Evolutionary conservation across 192 early-diverging fungal species (phyloP).

Genomic region (Backusella parvicylindrica): DNA sequence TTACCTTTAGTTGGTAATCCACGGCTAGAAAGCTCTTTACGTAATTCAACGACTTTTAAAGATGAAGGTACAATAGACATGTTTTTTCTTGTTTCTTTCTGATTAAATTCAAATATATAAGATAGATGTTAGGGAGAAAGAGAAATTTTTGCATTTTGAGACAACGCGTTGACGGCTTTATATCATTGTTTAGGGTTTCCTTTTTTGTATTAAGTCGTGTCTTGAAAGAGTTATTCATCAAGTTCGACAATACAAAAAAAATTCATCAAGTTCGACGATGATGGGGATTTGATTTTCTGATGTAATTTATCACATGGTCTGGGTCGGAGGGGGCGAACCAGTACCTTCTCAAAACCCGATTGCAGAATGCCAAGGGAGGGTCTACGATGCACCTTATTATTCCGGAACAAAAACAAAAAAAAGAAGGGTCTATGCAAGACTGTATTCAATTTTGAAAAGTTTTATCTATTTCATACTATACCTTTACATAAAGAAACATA

Average conservation of each 20-base stretch:
- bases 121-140: not conserved
- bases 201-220: not conserved
- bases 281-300: not conserved
- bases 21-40: conserved; percentile 50
- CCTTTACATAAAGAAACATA: too few relatives aligned
- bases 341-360: not conserved
- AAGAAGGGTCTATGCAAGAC: not conserved
- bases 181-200: not conserved
- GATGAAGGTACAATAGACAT: conserved; percentile 17
- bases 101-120: not conserved
- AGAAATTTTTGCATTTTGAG: not conserved
- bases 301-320: not conserved
- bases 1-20: conserved; percentile 56
- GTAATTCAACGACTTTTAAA: conserved; percentile 30
- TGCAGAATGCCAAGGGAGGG: not conserved
- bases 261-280: not conserved
- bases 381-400: not conserved
- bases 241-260: too few relatives aligned
- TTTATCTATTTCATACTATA: not conserved
- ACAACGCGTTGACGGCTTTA: not conserved
- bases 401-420: not conserved
- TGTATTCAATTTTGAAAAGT: not conserved
- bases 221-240: not conserved
- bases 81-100: not conserved
- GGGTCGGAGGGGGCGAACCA: not conserved